These are phyloP conservation scores for Nicotiana tomentosiformis DNA, from an alignment of 257 asterid genomes.

Conservation along the genomic window DNA sequence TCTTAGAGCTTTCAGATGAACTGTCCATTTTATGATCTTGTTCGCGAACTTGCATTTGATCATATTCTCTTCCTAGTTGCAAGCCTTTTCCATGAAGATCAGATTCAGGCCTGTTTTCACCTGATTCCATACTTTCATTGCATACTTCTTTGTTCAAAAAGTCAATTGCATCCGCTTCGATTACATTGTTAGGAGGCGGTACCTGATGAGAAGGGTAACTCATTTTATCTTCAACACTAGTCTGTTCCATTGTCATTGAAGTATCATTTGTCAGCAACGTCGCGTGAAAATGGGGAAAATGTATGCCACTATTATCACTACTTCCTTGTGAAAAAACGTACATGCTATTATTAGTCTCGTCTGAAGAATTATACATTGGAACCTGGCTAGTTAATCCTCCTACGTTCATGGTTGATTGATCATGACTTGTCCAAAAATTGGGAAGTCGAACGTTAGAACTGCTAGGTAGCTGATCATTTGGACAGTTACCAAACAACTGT, in stretches of 20 bases:
- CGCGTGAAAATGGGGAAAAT: constrained; percentile 17
- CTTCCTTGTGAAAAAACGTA: constrained; percentile 43
- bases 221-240: constrained; percentile 12
- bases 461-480: constrained; percentile 23
- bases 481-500: constrained; percentile 25
- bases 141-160: constrained; percentile 36
- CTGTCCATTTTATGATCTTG: constrained; percentile 3
- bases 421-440: constrained; percentile 11
- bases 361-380: constrained; percentile 21
- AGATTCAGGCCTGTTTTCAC: constrained; percentile 20
- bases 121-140: constrained; percentile 28
- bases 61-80: constrained; percentile 10
- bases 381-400: constrained; percentile 18
- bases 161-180: constrained; percentile 22
- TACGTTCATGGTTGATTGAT: constrained; percentile 2
- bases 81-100: constrained; percentile 3
- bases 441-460: constrained; percentile 16
- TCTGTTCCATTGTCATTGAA: constrained; percentile 22
- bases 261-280: background rate
- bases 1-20: constrained; percentile 31
- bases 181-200: background rate
- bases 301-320: constrained; percentile 13
- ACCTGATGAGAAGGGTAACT: constrained; percentile 3
- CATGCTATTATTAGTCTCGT: constrained; percentile 9
- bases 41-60: constrained; percentile 10